Evolutionary conservation across 1,284 basidiomycete species (phyloP).

Genomic region (Baeospora myosura): DNA sequence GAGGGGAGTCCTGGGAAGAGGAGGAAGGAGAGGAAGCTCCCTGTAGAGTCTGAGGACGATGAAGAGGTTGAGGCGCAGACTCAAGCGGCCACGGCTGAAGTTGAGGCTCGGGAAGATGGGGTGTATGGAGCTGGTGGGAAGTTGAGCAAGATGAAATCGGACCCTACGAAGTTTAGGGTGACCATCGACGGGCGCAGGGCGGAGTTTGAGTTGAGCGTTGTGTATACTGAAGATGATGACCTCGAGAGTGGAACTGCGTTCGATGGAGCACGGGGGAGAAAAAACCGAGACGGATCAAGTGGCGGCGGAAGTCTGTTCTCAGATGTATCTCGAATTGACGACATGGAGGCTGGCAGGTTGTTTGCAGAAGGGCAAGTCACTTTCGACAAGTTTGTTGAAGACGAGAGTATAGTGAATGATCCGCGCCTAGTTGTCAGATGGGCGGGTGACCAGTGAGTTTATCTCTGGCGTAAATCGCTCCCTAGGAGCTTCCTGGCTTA

Average conservation of each 20-base stretch:
- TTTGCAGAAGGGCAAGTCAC: conserved; percentile 53
- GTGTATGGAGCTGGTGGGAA: conserved; percentile 44
- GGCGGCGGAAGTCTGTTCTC: conserved; percentile 25
- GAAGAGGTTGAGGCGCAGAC: conserved; percentile 19
- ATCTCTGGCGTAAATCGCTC: neutral
- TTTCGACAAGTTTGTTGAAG: conserved; percentile 47
- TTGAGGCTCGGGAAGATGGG: conserved; percentile 13
- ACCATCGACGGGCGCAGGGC: conserved; percentile 47
- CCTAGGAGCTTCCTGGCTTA: too few species aligned
- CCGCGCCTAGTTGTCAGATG: conserved; percentile 58
- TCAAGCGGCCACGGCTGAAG: conserved; percentile 14
- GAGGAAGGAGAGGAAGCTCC: conserved; percentile 15
- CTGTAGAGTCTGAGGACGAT: conserved; percentile 21
- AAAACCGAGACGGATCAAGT: conserved; percentile 18
- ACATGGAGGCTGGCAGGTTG: conserved; percentile 40
- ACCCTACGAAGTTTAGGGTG: conserved; percentile 48
- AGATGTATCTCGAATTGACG: conserved; percentile 26
- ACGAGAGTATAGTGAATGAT: conserved; percentile 47
- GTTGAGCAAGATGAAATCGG: conserved; percentile 41
- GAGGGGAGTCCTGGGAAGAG: conserved; percentile 32
- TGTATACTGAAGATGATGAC: conserved; percentile 21
- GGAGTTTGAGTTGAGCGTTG: conserved; percentile 58
- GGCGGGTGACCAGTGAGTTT: conserved; percentile 50
- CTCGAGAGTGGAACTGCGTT: conserved; percentile 18
- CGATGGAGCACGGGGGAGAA: conserved; percentile 14